Conservation (phyloP, 345 rosid genomes). For the Acer saccharum region DNA sequence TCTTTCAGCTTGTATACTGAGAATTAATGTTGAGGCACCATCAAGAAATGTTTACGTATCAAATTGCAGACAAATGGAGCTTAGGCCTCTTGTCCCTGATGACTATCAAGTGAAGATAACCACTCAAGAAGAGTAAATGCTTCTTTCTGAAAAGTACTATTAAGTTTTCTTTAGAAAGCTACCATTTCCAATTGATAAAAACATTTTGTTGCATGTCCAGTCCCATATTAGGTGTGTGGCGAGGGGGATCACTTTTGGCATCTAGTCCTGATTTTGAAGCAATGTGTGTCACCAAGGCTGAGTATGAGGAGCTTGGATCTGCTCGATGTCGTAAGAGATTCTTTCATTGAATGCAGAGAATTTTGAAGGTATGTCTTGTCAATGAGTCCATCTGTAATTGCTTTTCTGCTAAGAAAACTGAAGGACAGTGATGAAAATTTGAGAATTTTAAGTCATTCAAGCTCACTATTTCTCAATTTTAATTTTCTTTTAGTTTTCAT, state of each 20-base stretch:
- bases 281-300: conserved; percentile 93
- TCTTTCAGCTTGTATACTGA: neutral
- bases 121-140: conserved; percentile 78
- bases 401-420: neutral
- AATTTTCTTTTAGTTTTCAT: neutral
- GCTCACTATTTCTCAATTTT: neutral
- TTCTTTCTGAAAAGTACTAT: conserved; percentile 21
- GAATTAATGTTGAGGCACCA: conserved; percentile 8
- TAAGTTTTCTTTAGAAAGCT: conserved; percentile 7
- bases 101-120: conserved; percentile 75
- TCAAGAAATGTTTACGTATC: conserved; percentile 14
- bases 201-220: conserved; percentile 38
- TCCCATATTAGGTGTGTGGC: conserved; percentile 92
- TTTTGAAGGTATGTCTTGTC: conserved; percentile 18
- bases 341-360: conserved; percentile 48
- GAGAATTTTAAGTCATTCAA: neutral
- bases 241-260: conserved; percentile 96
- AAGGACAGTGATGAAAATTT: neutral
- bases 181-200: conserved; percentile 11
- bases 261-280: conserved; percentile 88
- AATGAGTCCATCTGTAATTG: neutral
- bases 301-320: conserved; percentile 95
- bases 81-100: conserved; percentile 95
- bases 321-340: conserved; percentile 80
- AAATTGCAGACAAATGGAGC: conserved; percentile 73